Evolutionary conservation across 352 stramenopile species (phyloP).

Genomic region (Aphanomyces cochlioides): DNA sequence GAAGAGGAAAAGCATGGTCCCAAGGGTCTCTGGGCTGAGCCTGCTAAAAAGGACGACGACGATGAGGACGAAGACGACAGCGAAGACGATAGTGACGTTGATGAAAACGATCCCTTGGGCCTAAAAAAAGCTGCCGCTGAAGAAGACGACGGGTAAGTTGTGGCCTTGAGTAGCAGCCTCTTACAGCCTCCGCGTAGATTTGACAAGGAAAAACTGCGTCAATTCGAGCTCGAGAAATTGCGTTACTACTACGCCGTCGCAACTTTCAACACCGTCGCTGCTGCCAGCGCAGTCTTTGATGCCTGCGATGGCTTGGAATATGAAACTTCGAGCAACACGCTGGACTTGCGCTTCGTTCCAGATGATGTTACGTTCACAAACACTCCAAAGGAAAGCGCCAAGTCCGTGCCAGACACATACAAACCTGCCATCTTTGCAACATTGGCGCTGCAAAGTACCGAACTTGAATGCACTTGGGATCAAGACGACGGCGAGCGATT

Average conservation of each 20-base stretch:
- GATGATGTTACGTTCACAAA: slow-evolving; percentile 87
- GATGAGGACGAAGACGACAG: slow-evolving; percentile 38
- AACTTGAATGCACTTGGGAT: slow-evolving; percentile 95
- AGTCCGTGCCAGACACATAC: slow-evolving; percentile 90
- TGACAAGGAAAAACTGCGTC: slow-evolving; percentile 92
- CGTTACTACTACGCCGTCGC: slow-evolving; percentile 98
- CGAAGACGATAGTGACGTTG: slow-evolving; percentile 47
- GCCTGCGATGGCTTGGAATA: slow-evolving; percentile 97
- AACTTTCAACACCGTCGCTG: slow-evolving; percentile 89
- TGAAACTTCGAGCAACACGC: slow-evolving; percentile 91
- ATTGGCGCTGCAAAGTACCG: slow-evolving; percentile 87
- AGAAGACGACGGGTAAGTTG: slow-evolving; percentile 36
- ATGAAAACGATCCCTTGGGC: slow-evolving; percentile 67
- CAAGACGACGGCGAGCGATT: slow-evolving; percentile 88
- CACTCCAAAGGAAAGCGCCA: slow-evolving; percentile 79
- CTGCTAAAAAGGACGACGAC: slow-evolving; percentile 32
- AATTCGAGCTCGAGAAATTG: slow-evolving; percentile 97
- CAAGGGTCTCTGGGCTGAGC: slow-evolving; percentile 52
- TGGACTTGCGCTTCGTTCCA: slow-evolving; percentile 95
- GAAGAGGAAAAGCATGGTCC: slow-evolving; percentile 75
- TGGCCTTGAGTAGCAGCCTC: not conserved
- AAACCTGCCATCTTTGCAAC: slow-evolving; percentile 93
- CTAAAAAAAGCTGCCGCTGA: slow-evolving; percentile 59
- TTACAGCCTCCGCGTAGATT: slow-evolving; percentile 46
- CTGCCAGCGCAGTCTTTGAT: slow-evolving; percentile 91